Percentiles rank a stretch among this genome's conserved stretches.
These are phyloP conservation scores for Rhynchospora breviuscula DNA, from an alignment of 176 grass and related monocot genomes.

Conservation along the genomic window DNA sequence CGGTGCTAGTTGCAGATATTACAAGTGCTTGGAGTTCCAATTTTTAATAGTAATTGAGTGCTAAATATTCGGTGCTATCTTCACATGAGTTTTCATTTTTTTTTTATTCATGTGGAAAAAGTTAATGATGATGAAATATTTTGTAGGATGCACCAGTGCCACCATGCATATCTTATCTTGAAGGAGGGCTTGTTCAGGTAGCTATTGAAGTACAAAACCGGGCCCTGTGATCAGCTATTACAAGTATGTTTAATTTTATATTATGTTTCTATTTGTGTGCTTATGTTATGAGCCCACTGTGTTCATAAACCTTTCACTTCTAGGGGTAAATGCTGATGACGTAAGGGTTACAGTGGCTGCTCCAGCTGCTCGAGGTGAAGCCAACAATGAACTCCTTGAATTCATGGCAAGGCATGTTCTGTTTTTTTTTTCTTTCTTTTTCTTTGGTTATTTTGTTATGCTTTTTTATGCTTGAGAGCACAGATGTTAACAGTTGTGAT, in stretches of 20 bases:
- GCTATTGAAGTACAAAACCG: conserved; percentile 98
- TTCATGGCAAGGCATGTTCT: conserved; percentile 85
- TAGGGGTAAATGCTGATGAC: conserved; percentile 96
- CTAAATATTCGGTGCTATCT: background rate
- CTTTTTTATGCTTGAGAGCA: background rate
- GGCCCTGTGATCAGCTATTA: conserved; percentile 92
- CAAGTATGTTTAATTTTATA: conserved; percentile 52
- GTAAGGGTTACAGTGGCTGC: conserved; percentile 83
- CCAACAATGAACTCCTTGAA: conserved; percentile 86
- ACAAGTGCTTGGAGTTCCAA: background rate
- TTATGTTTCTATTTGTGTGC: background rate
- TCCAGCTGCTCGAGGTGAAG: conserved; percentile 88
- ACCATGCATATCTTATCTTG: conserved; percentile 81
- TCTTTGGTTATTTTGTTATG: background rate
- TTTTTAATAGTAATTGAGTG: background rate
- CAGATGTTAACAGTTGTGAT: background rate
- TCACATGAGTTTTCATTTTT: background rate
- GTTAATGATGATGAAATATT: background rate
- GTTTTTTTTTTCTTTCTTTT: background rate
- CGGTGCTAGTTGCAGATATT: background rate
- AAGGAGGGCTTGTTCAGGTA: conserved; percentile 92
- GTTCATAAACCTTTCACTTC: conserved; percentile 8
- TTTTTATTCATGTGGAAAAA: conserved; percentile 6
- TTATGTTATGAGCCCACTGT: background rate
- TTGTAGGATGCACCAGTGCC: conserved; percentile 92